Evolutionary conservation across 257 asterid species (phyloP).

Genomic region (Solanum pimpinellifolium): DNA sequence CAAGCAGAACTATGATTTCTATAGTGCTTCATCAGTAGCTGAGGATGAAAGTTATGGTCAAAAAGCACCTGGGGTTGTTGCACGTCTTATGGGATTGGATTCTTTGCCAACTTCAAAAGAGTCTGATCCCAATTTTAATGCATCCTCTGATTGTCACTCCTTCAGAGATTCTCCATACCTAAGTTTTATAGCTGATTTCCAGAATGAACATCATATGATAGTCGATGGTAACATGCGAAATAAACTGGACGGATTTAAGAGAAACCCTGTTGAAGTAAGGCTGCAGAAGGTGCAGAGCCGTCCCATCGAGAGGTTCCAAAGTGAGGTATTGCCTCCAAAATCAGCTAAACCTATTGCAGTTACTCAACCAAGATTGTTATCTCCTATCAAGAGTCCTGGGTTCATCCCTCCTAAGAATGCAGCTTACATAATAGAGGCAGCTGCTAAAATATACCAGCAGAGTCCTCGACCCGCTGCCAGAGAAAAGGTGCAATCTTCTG

Average conservation of each 20-base stretch:
- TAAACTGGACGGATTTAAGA: constrained; percentile 63
- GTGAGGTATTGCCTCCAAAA: constrained; percentile 76
- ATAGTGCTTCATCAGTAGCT: constrained; percentile 42
- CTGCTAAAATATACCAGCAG: constrained; percentile 79
- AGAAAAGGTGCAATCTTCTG: constrained; percentile 35
- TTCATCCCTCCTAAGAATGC: constrained; percentile 82
- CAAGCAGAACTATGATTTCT: constrained; percentile 29
- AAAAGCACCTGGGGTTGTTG: constrained; percentile 90
- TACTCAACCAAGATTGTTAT: constrained; percentile 58
- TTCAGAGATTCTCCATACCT: constrained; percentile 51
- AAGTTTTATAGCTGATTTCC: constrained; percentile 25
- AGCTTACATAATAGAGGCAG: constrained; percentile 81
- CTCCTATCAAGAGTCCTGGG: constrained; percentile 94
- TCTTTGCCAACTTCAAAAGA: constrained; percentile 56
- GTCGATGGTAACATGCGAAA: constrained; percentile 68
- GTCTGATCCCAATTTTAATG: constrained; percentile 35
- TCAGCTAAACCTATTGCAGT: constrained; percentile 70
- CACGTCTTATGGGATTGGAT: constrained; percentile 98
- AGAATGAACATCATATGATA: constrained; percentile 62
- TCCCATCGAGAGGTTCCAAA: constrained; percentile 77
- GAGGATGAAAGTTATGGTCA: constrained; percentile 48
- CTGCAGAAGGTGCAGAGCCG: constrained; percentile 51
- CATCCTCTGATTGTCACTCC: constrained; percentile 39
- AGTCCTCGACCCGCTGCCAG: constrained; percentile 58
- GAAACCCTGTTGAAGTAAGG: constrained; percentile 61